Base-by-base conservation (phyloP, 2,329 filamentous ascomycete genomes). In the Colletotrichum plurivorum region DNA sequence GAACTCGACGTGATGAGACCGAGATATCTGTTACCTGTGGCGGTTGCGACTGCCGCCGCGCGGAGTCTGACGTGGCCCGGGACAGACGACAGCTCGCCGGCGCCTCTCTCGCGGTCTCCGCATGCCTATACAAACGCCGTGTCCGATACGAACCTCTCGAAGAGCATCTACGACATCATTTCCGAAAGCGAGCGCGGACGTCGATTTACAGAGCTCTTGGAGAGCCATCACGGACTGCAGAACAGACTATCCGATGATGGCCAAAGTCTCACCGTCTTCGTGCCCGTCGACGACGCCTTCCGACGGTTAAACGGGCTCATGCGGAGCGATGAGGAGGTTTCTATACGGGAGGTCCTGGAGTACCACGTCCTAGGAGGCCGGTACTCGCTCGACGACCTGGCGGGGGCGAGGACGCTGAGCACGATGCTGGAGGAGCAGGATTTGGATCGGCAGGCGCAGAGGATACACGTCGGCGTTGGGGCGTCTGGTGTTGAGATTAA, bases 301-400 rank as follows among this genome's bases (percentile, higher is more conserved):
- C 45, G 3, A 9, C 22, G 31, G 20, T 22, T 70, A 9, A 20
- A 58, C 10, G 53, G 27, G 3, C 22, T 62, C 15, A 7, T 36
- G 4, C 46, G 8, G n/a, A 53, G 52, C 31, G 31, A 36, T 12
- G 16, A 5, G 3, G 58, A 54, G 27, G 41, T 16, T 27, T 41
- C 63, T 9, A 85, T 80, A 48, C 86, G 81, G 91, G 90, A 69
- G 54, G 51, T 63, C 16, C 25, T 36, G n/a, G 59, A 69, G 48
- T 69, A 71, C 12, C 68, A 71, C 27, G 39, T 66, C 18, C 43
- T 61, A 9, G 18, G 22, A 18, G 67, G 48, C 12, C 5, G 18
- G 46, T 45, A 48, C 20, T 12, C 51, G 3, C 22, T 51, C 31
- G 20, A 58, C 15, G n/a, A 2, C 1, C 52, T 70, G 4, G 12